Percentiles rank a stretch among this genome's conserved stretches.
Conservation (phyloP, 805 yeast species). For the Teunomyces barrocoloradensis region DNA sequence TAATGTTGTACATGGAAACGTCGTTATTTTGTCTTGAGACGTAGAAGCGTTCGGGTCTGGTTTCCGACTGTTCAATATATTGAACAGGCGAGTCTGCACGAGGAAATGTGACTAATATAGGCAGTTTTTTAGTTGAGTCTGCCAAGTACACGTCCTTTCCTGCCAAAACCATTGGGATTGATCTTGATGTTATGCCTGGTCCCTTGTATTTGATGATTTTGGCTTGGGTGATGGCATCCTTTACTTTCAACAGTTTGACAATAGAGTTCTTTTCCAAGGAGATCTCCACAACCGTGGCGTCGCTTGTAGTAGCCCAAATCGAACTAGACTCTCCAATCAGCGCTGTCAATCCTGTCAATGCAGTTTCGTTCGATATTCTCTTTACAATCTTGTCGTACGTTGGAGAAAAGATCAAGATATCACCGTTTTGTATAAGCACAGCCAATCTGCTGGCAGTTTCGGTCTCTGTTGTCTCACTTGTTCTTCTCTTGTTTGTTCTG, state of each 20-base stretch:
- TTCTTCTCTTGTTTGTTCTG: conserved; percentile 12
- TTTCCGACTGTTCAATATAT: conserved; percentile 31
- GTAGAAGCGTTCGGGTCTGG: conserved; percentile 30
- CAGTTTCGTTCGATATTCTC: conserved; percentile 27
- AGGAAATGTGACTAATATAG: conserved; percentile 6
- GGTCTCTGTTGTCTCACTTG: background rate
- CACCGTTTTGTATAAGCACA: conserved; percentile 34
- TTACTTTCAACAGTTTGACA: conserved; percentile 17
- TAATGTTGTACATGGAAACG: conserved; percentile 32
- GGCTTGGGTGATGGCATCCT: conserved; percentile 17
- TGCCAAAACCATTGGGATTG: conserved; percentile 9
- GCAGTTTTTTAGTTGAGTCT: conserved; percentile 19
- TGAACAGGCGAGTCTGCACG: conserved; percentile 31
- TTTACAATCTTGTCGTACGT: conserved; percentile 33
- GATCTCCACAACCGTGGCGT: conserved; percentile 14
- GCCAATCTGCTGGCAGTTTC: conserved; percentile 19
- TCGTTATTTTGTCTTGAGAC: conserved; percentile 23
- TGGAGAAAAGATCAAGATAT: conserved; percentile 45
- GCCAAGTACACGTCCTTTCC: conserved; percentile 27
- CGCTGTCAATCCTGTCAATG: conserved; percentile 15
- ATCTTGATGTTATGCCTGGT: conserved; percentile 11
- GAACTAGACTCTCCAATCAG: conserved; percentile 7
- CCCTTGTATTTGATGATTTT: conserved; percentile 13
- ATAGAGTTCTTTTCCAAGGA: conserved; percentile 27
- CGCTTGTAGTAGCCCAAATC: conserved; percentile 23